Evolutionary conservation across 352 stramenopile genomes (phyloP).

Genomic region (Stephanocyclus meneghinianus): DNA sequence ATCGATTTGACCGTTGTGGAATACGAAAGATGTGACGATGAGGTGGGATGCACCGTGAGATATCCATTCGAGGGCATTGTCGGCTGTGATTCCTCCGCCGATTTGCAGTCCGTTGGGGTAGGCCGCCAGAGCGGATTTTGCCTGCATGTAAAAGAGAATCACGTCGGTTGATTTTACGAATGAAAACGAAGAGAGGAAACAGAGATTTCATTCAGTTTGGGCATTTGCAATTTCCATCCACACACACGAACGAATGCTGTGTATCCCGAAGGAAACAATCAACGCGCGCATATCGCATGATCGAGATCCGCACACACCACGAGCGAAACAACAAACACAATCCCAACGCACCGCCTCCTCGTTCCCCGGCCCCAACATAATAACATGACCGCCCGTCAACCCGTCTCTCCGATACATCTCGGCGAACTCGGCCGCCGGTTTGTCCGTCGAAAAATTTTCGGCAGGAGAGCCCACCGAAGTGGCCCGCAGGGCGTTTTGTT

Average conservation of each 20-base stretch:
- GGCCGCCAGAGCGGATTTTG: constrained; percentile 82
- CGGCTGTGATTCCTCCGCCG: constrained; percentile 91
- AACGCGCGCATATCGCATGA: no score
- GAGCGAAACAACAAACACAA: not conserved
- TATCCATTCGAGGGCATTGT: constrained; percentile 92
- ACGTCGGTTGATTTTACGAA: not conserved
- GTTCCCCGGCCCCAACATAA: constrained; percentile 96
- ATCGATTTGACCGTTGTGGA: constrained; percentile 89
- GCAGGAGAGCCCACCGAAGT: constrained; percentile 28
- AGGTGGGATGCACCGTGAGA: constrained; percentile 94
- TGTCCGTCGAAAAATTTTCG: constrained; percentile 89
- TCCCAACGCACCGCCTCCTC: constrained; percentile 81
- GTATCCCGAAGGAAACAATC: no score
- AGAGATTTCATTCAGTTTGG: no score
- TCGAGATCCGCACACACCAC: no score
- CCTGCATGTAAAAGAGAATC: constrained; percentile 14
- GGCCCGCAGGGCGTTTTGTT: constrained; percentile 33
- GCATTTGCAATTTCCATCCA: no score
- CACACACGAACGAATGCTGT: no score
- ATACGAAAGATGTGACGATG: constrained; percentile 97
- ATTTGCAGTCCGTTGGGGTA: constrained; percentile 94
- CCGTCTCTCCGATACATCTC: constrained; percentile 89
- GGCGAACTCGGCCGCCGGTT: constrained; percentile 68
- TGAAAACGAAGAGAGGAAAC: no score
- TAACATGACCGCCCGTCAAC: constrained; percentile 93